Conservation (phyloP, 176 grass and related monocot genomes). For the Paspalum vaginatum region DNA sequence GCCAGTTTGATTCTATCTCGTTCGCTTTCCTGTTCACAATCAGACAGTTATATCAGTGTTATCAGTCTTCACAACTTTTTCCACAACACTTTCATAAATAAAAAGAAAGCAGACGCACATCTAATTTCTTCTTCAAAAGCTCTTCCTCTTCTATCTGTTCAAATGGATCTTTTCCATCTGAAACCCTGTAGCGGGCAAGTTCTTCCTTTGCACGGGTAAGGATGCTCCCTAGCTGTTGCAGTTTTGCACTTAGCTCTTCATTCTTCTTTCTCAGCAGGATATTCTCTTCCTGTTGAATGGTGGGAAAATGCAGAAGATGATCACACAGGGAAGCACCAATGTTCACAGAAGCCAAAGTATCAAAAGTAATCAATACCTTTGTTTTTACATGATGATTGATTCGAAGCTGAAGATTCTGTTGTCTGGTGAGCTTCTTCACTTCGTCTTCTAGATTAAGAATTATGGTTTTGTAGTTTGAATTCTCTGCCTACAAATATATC, state of each 20-base stretch:
- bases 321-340: slow-evolving; percentile 21
- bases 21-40: slow-evolving; percentile 74
- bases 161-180: slow-evolving; percentile 59
- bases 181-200: slow-evolving; percentile 66
- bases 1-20: slow-evolving; percentile 61
- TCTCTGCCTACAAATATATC: slow-evolving; percentile 67
- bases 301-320: slow-evolving; percentile 22
- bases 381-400: slow-evolving; percentile 99
- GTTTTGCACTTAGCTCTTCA: slow-evolving; percentile 67
- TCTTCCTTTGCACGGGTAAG: slow-evolving; percentile 75
- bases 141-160: slow-evolving; percentile 76
- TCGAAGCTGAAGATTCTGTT: slow-evolving; percentile 85
- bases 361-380: slow-evolving; percentile 52
- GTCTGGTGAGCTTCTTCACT: slow-evolving; percentile 73
- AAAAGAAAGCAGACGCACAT: slow-evolving; percentile 49
- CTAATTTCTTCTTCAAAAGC: slow-evolving; percentile 58
- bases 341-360: slow-evolving; percentile 9
- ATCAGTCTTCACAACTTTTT: background rate
- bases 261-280: slow-evolving; percentile 63
- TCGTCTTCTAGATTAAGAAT: slow-evolving; percentile 85
- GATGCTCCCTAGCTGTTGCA: slow-evolving; percentile 56
- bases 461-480: slow-evolving; percentile 79
- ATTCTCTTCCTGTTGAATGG: slow-evolving; percentile 81
- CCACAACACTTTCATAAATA: slow-evolving; percentile 18
- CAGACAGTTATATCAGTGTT: slow-evolving; percentile 22